phyloP scores from a whole-genome alignment of 2,329 filamentous ascomycete genomes.

The Hymenoscyphus occultus region DNA sequence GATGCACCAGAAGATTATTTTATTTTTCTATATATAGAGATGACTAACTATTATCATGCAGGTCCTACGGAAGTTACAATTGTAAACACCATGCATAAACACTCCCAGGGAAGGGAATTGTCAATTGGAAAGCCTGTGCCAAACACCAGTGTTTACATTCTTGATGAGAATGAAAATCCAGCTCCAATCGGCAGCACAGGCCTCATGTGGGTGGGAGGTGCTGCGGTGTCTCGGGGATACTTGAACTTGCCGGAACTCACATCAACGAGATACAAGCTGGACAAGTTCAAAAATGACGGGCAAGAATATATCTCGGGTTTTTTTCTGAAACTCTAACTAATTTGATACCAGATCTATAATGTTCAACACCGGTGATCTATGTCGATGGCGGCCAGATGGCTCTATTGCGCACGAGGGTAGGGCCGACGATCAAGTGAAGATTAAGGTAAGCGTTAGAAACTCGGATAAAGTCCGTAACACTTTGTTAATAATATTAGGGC shows the following conservation, averaged over 20 bases:
- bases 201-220: conserved; percentile 42
- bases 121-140: conserved; percentile 55
- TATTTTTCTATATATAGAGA: no score
- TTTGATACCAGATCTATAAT: conserved; percentile 43
- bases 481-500: conserved; percentile 38
- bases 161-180: conserved; percentile 39
- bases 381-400: conserved; percentile 52
- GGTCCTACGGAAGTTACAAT: conserved; percentile 58
- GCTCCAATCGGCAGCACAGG: conserved; percentile 42
- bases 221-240: conserved; percentile 39
- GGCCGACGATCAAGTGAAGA: conserved; percentile 59
- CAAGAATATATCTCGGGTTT: conserved; percentile 28
- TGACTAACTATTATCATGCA: no score
- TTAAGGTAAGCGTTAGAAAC: conserved; percentile 42
- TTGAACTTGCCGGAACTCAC: conserved; percentile 42
- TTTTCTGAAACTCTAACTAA: neutral
- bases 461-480: neutral
- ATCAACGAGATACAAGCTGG: conserved; percentile 46
- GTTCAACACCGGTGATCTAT: conserved; percentile 61
- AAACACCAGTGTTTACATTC: conserved; percentile 52
- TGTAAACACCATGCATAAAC: conserved; percentile 54
- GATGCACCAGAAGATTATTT: no score
- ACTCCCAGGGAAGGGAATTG: conserved; percentile 45
- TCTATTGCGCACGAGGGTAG: conserved; percentile 54
- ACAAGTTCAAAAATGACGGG: conserved; percentile 53